Base-by-base conservation (phyloP, 495 filamentous ascomycete genomes). In the Ramalina intermedia region DNA sequence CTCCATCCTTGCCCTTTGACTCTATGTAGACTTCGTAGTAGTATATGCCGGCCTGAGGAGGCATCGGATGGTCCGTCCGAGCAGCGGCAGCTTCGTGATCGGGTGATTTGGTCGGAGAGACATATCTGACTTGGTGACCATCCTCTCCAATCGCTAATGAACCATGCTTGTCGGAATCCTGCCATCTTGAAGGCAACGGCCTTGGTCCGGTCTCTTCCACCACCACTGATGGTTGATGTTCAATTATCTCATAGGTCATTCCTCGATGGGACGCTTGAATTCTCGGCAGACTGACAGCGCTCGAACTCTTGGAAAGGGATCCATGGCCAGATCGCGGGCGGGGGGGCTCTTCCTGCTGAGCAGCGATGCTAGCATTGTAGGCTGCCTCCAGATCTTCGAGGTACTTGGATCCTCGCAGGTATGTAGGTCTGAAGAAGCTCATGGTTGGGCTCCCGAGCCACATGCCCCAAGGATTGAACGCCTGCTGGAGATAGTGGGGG, bases 11-110 rank as follows among this genome's bases (percentile, higher is more conserved):
- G 54, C 82, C 84, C 56, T 82, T 84, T 3, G 83, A 81, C 39
- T 89, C 62, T 46, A 99, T 79, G n/a, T 79, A 84, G 11, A 94
- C 78, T 69, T 99, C 91, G 63, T 84, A 99, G 62, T 99, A 99
- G 65, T 95, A 96, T 47, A 98, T 82, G 0, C 91, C 91, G 55
- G 84, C 88, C 62, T 93, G 80, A 41, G 80, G 73, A n/a, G 91
- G 85, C 81, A 98, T 96, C 23, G 80, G 78, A 63, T 89, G 72
- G 58, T 99, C 85, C 35, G 93, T 78, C 33, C 91, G 81, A 51
- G 94, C 75, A 14, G 87, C 76, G 35, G 79, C 87, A 44, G 87
- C 86, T 58, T 96, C 91, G 60, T 87, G 82, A 33, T 94, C 85
- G 54, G 71, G 67, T 27, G 71, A 70, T 61, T 82, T 81, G 40